phyloP scores from a whole-genome alignment of 2,329 filamentous ascomycete genomes.

The Trichoderma sp. region DNA sequence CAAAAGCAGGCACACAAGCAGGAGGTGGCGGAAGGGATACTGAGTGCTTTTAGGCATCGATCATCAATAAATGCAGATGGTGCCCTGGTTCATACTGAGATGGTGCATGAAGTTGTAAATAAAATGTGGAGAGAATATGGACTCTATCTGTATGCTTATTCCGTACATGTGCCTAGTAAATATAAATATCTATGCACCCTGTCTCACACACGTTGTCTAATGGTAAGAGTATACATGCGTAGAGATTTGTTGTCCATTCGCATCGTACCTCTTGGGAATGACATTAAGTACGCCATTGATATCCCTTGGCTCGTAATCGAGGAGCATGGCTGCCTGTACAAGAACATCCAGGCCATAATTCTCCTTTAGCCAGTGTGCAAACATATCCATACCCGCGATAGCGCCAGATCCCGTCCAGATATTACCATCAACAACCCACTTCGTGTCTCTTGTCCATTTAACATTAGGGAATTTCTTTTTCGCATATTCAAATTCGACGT shows the following conservation, averaged over 20 bases:
- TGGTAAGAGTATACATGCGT: conserved; percentile 25
- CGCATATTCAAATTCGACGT: conserved; percentile 34
- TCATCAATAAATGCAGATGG: not conserved
- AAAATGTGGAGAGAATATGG: not conserved
- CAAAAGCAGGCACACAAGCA: not conserved
- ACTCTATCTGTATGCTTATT: not conserved
- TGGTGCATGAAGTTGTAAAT: not conserved
- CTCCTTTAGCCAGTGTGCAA: conserved; percentile 43
- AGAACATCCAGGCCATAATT: conserved; percentile 36
- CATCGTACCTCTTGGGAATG: conserved; percentile 33
- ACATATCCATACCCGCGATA: conserved; percentile 48
- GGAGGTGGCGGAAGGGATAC: not conserved
- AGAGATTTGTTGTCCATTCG: conserved; percentile 33
- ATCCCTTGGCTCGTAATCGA: conserved; percentile 42
- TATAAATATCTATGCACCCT: not conserved
- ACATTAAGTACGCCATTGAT: conserved; percentile 33
- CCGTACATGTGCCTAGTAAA: not conserved
- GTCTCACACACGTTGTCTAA: not conserved
- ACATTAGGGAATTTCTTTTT: conserved; percentile 41
- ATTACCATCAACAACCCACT: conserved; percentile 48
- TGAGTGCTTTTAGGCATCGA: not conserved
- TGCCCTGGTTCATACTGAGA: not conserved
- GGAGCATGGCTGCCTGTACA: conserved; percentile 22
- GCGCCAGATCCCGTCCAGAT: conserved; percentile 50
- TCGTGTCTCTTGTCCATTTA: conserved; percentile 45